Evolutionary conservation across 208 protist genomes (phyloP).

Genomic region (Leishmania tropica): DNA sequence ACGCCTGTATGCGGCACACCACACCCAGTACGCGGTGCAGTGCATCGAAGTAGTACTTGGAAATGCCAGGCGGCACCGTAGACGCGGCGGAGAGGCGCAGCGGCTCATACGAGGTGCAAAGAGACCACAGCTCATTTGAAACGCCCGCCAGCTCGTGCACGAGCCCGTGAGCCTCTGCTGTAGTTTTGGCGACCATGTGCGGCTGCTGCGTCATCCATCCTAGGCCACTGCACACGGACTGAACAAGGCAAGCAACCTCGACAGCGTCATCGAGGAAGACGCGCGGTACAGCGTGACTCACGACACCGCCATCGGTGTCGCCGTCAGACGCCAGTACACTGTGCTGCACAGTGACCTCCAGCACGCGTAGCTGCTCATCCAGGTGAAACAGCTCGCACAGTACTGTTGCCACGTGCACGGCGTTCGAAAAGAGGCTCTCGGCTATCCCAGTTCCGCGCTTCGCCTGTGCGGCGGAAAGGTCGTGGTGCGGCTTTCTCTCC

Average conservation of each 20-base stretch:
- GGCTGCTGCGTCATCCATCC: slow-evolving; percentile 65
- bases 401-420: slow-evolving; percentile 39
- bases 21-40: slow-evolving; percentile 21
- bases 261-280: slow-evolving; percentile 51
- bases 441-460: slow-evolving; percentile 70
- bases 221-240: slow-evolving; percentile 51
- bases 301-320: background rate
- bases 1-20: slow-evolving; percentile 19
- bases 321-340: slow-evolving; percentile 20
- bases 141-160: slow-evolving; percentile 45
- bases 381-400: slow-evolving; percentile 42
- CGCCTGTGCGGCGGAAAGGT: slow-evolving; percentile 86
- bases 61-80: slow-evolving; percentile 18
- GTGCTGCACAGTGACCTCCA: slow-evolving; percentile 37
- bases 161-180: slow-evolving; percentile 21
- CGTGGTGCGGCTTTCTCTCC: slow-evolving; percentile 75
- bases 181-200: slow-evolving; percentile 28
- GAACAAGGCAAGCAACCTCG: slow-evolving; percentile 52
- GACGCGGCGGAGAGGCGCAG: slow-evolving; percentile 24
- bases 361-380: slow-evolving; percentile 38
- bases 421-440: slow-evolving; percentile 72
- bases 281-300: slow-evolving; percentile 6
- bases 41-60: slow-evolving; percentile 2
- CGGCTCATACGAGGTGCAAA: slow-evolving; percentile 44
- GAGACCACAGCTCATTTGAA: slow-evolving; percentile 63